Base-by-base conservation (phyloP, 106 monocot genomes). In the Gastrodia elata region DNA sequence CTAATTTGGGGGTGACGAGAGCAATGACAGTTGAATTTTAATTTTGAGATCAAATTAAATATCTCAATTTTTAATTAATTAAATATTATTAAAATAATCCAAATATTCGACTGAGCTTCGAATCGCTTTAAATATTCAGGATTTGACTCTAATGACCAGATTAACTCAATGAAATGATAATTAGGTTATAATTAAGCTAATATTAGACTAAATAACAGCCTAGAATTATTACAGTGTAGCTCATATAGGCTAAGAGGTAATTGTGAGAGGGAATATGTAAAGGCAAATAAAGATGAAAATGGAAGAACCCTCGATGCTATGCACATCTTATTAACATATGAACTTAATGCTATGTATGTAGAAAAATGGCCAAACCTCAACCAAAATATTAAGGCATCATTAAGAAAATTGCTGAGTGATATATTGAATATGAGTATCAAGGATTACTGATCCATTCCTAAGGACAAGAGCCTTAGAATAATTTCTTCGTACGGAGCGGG, bases 261-360 rank as follows among this genome's bases (percentile, higher is more conserved):
- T 37, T 96, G 96, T 72, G 92, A 96, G 74, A 87, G 87, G 74
- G 92, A 92, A 73, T 96, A 92, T 72, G 73, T 84, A 56, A 85
- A 83, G 38, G 71, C 86, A 34, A 75, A 68, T 16, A 73, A 86
- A 56, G 87, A 86, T 75, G 89, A 92, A 84, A 49, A 30, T 77
- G 89, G 84, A 74, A 85, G 89, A 84, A 96, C 92, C 24, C 73
- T 90, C 2, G 96, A 96, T 85, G 79, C 90, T 24, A 88, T 96
- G 85, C 96, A 90, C 24, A 77, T 92, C 48, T 35, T 96, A 48
- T 80, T 92, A 40, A 88, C 90, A 36, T 84, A 90, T 84, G 96
- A 84, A 25, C 77, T 96, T 28, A 82, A 88, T 73, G 41, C 70
- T 49, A 70, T 64, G n/a, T 82, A 61, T 68, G 61, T 77, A 70